Evolutionary conservation across 768 basidiomycete genomes (phyloP).

Genomic region (Serendipita sp.): DNA sequence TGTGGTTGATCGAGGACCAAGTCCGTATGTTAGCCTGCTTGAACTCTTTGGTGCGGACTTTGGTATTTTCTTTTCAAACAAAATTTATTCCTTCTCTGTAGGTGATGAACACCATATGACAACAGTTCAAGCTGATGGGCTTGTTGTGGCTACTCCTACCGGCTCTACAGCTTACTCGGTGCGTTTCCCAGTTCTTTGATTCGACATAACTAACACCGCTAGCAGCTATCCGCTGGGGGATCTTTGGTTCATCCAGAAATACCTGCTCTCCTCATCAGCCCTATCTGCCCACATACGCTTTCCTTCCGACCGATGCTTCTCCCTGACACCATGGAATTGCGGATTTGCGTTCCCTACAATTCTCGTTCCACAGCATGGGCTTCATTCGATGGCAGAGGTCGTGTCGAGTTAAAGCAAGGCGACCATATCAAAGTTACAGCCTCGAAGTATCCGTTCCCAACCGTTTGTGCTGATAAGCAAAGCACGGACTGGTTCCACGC

Average conservation of each 20-base stretch:
- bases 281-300: constrained; percentile 95
- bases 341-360: constrained; percentile 98
- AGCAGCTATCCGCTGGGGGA: constrained; percentile 82
- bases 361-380: constrained; percentile 98
- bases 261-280: constrained; percentile 88
- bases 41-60: constrained; percentile 82
- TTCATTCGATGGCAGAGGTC: constrained; percentile 92
- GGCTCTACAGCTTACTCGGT: constrained; percentile 98
- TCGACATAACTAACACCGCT: constrained; percentile 9
- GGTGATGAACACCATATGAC: constrained; percentile 99
- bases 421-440: constrained; percentile 98
- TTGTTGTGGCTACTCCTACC: constrained; percentile 89
- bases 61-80: neutral
- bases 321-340: constrained; percentile 95
- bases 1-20: constrained; percentile 94
- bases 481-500: constrained; percentile 98
- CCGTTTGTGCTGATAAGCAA: constrained; percentile 94
- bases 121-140: constrained; percentile 94
- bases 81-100: constrained; percentile 22
- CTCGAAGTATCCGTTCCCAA: constrained; percentile 95
- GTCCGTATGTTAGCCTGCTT: constrained; percentile 88
- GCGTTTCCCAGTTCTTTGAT: constrained; percentile 18
- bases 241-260: constrained; percentile 97
- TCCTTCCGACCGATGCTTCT: constrained; percentile 98
- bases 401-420: constrained; percentile 94